These are phyloP conservation scores for Phtheirospermum japonicum DNA, from an alignment of 257 asterid species.

Conservation along the genomic window DNA sequence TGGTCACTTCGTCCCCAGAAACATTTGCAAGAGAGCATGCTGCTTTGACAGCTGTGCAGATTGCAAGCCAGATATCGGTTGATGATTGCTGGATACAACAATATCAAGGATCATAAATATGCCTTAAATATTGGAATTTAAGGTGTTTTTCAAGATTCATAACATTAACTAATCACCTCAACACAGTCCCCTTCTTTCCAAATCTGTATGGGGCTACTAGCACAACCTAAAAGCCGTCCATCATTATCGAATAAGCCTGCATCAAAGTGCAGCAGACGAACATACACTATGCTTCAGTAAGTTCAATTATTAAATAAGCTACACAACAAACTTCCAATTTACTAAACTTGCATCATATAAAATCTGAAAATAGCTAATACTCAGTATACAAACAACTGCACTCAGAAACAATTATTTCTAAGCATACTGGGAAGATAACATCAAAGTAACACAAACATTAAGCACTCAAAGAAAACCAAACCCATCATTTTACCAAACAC, in stretches of 20 bases:
- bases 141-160: conserved; percentile 12
- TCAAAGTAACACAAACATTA: too few species aligned
- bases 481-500: too few species aligned
- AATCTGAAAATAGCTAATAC: not conserved
- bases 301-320: conserved; percentile 16
- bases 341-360: conserved; percentile 4
- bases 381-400: conserved; percentile 11
- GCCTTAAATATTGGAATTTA: not conserved
- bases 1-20: conserved; percentile 68
- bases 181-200: conserved; percentile 95
- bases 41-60: conserved; percentile 90
- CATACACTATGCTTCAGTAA: conserved; percentile 12
- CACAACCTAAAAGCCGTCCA: conserved; percentile 71
- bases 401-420: too few species aligned
- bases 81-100: conserved; percentile 78
- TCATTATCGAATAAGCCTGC: conserved; percentile 72
- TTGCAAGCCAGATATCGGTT: conserved; percentile 97
- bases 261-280: conserved; percentile 25
- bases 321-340: conserved; percentile 10
- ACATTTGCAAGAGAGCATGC: conserved; percentile 74
- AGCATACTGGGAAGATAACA: too few species aligned
- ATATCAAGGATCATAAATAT: conserved; percentile 1
- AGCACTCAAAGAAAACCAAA: too few species aligned
- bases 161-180: conserved; percentile 52
- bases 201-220: conserved; percentile 92